Evolutionary conservation across 768 basidiomycete genomes (phyloP).

Genomic region (Phaffia tasmanica): DNA sequence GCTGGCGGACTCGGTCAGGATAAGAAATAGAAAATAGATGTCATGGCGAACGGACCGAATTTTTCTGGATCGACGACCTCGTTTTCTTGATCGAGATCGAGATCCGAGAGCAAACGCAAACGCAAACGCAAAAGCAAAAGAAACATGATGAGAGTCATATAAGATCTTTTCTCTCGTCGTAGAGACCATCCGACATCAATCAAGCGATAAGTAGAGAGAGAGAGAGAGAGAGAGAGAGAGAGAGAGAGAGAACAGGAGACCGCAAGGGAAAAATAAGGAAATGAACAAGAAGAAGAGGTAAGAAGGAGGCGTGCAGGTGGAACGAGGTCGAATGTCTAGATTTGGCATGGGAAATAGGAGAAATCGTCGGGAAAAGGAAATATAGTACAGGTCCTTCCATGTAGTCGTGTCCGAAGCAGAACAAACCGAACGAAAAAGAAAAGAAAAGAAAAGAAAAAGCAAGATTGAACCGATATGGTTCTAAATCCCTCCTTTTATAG

Average conservation of each 20-base stretch:
- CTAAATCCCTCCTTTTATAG: conserved; percentile 2
- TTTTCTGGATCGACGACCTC: neutral
- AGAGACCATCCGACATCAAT: conserved; percentile 9
- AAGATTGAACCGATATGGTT: neutral
- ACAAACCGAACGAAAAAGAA: neutral
- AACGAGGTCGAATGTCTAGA: too few relatives aligned
- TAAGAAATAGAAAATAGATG: conserved; percentile 11
- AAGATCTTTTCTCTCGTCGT: neutral
- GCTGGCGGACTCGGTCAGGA: conserved; percentile 13
- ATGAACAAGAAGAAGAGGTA: neutral
- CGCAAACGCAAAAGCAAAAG: neutral
- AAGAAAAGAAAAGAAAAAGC: neutral
- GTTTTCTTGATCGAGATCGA: neutral
- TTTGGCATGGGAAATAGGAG: too few relatives aligned
- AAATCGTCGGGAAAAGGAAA: too few relatives aligned
- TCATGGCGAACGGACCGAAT: neutral
- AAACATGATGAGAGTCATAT: neutral
- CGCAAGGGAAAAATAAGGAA: neutral
- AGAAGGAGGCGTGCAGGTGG: too few relatives aligned
- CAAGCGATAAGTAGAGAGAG: neutral
- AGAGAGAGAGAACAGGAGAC: neutral
- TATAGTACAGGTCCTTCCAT: neutral
- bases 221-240: neutral
- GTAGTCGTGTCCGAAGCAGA: neutral
- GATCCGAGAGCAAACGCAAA: neutral